Conservation (phyloP, 306 rosid species). For the Alnus rubra region DNA sequence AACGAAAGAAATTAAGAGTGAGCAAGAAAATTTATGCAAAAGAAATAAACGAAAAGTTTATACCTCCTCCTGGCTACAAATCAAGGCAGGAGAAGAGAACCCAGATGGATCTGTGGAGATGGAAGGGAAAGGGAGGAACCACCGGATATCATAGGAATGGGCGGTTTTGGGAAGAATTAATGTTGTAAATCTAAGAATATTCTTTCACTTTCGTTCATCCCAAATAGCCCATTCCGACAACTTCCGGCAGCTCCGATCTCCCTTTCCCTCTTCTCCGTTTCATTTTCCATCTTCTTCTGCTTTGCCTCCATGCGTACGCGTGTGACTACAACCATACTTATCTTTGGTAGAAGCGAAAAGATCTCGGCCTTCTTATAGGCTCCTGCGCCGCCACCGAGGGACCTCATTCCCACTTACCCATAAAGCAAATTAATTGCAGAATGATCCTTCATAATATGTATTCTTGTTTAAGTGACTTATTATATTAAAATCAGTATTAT, state of each 20-base stretch:
- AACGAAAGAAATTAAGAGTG: neutral
- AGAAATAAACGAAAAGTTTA: neutral
- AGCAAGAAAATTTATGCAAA: neutral
- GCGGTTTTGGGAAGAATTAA: constrained; percentile 49
- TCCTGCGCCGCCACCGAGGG: neutral
- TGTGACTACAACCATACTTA: neutral
- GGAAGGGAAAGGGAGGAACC: constrained; percentile 54
- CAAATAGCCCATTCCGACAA: constrained; percentile 55
- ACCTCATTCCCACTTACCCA: neutral
- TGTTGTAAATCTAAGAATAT: neutral
- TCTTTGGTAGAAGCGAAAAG: neutral
- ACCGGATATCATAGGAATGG: constrained; percentile 54
- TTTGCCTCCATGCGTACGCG: neutral
- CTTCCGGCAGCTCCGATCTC: constrained; percentile 41
- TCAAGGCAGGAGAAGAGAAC: neutral
- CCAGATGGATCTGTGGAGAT: neutral
- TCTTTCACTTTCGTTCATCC: constrained; percentile 27
- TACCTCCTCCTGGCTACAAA: neutral
- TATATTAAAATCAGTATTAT: too few species aligned
- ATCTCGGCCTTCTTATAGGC: neutral
- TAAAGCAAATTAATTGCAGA: neutral
- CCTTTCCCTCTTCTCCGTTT: constrained; percentile 44
- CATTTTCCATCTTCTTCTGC: neutral
- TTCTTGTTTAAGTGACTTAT: too few species aligned
- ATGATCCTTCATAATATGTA: neutral